Evolutionary conservation across 345 rosid genomes (phyloP), one percentile per base, ranked within the genome.

Genomic region (Noccaea bulbosa): DNA sequence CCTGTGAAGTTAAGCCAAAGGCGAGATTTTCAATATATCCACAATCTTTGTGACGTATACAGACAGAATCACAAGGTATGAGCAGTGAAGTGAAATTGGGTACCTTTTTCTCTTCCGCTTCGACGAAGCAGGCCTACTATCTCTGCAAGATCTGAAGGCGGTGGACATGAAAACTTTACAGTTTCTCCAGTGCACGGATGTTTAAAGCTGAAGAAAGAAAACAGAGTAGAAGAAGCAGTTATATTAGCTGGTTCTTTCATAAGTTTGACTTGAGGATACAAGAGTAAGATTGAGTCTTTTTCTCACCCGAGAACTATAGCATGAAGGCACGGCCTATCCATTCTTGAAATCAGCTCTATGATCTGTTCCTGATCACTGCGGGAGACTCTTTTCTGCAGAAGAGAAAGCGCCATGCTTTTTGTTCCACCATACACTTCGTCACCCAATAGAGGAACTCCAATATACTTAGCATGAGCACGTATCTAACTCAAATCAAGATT

Each of bases 261-360:
- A 15, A 11, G 38, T 68, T 47, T 12, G 56, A 33, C 4, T 66
- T 5, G 50, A 67, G 49, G 27, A 12, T 62, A 16, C 4, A 27
- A 45, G 54, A 54, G 24, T 55, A 41, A 58, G 72, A 37, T 62
- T 72, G 8, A 70, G 72, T 27, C 2, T 22, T 22, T 27, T 27
- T 73, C 86, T 81, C 43, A 94, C 98, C 93, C 93, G 52, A 94
- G 90, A 70, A 87, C 86, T 57, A 87, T 35, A 55, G 96, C 98
- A 82, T 94, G 99, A 60, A 91, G 96, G 67, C 87, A 91, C 55
- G 99, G 99, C 76, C 99, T 85, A 57, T 91, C 92, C 64, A 94
- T 62, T 80, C 57, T 75, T 8, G 96, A 87, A 49, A 91, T 70
- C 68, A 87, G 50, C 40, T 66, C 75, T 10, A 82, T 14, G 66